Base-by-base conservation (phyloP, 371 early-diverging fungal species). In the Mucor plumbeus region DNA sequence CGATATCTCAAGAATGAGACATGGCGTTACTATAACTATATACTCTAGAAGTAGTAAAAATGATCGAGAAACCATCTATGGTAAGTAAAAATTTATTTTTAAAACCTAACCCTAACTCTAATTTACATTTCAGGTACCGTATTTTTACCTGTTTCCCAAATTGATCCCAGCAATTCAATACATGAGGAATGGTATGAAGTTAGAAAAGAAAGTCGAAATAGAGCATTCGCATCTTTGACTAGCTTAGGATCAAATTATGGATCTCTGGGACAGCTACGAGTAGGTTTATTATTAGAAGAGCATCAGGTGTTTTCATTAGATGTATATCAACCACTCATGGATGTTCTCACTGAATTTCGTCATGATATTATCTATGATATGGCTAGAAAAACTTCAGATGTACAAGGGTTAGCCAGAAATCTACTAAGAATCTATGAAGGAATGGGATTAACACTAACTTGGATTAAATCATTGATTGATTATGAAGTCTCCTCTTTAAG, bases 251-350 rank as follows among this genome's bases (percentile, higher is more conserved):
- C 74, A 4, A 63, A 56, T 41, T 34, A 70, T 41, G 59, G 63
- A 57, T 64, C 71, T 7, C 63, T 78, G 5, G 91, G 88, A n/a
- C 88, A 89, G 58, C 38, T 90, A 7, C 72, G 86, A 14, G 68
- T 91, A 6, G 82, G 85, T 63, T 43, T 87, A 21, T 74, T 85
- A 34, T 82, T 86, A 47, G 87, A 90, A 15, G 88, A 90, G 59
- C 78, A 85, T 26, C 62, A 86, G 6, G 84, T 91, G 7, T 63
- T 88, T 7, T 70, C 85, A 0, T 53, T 75, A 1, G 62, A 62
- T 2, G 26, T 53, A 6, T 72, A 72, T 55, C 63, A 65, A 13
- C 72, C 72, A 7, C 17, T 72, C 38, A 65, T 72, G 40, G 61
- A 72, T 58, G 69, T 62, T 3, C 38, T 91, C 17, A 60, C 83